Base-by-base conservation (phyloP, 169 alveolate genomes). In the Cryptosporidium meleagridis region DNA sequence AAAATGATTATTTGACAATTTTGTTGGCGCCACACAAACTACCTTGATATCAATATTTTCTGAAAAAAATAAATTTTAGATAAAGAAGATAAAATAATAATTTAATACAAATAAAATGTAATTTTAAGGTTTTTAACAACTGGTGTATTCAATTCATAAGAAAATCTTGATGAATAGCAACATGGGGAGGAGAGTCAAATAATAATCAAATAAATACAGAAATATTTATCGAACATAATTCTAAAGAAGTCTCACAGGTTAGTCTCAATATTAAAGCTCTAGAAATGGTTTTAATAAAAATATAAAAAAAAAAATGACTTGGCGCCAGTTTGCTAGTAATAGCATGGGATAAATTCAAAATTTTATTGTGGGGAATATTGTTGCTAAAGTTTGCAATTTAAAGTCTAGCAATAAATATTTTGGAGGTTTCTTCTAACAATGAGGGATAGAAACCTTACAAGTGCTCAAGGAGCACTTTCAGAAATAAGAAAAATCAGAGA, bases 381-480 rank as follows among this genome's bases (percentile, higher is more conserved):
- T 21, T 14, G 51, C 6, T 35, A 16, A 12, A 29, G 51, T 37
- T 65, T n/a, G 31, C n/a, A 10, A 33, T 65, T 18, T 37, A 37
- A 31, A 18, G 51, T 1, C n/a, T 7, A 7, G 55, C 9, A 48
- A 48, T 16, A 48, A 14, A 65, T 31, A 65, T 5, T 10, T 65
- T 7, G 72, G 16, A 10, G 72, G 72, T 31, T 7, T 31, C 53
- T 41, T 68, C 39, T n/a, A 70, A 45, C 44, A 2, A 80, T 80
- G 89, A 59, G 39, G 41, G 62, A 65, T 44, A 80, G 75, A 45
- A 62, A 14, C 35, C 23, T 45, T 21, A 21, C 33, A 23, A 62
- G 26, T 65, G 75, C 89, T 37, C 80, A 59, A 51, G 75, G 52
- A 16, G 89, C 89, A 29, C 75, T 80, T n/a, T 80, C 75, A 48